Percentiles rank a stretch among this genome's conserved stretches.
These are phyloP conservation scores for Xerocomellus intermedius DNA, from an alignment of 768 basidiomycete species.

Conservation along the genomic window DNA sequence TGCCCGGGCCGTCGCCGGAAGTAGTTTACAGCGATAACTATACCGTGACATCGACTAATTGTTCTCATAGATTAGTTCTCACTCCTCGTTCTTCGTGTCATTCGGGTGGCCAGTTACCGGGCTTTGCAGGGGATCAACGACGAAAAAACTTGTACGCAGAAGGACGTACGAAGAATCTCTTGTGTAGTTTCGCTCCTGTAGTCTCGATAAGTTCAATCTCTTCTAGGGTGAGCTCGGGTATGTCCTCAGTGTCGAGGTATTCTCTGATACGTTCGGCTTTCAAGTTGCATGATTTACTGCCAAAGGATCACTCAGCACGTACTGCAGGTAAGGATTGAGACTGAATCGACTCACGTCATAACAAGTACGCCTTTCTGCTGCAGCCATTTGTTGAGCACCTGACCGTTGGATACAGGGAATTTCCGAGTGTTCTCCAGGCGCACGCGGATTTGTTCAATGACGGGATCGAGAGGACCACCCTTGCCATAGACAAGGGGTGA, in stretches of 20 bases:
- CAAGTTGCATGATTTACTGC: slow-evolving; percentile 33
- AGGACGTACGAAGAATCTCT: slow-evolving; percentile 28
- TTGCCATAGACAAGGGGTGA: slow-evolving; percentile 35
- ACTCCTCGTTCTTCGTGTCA: neutral
- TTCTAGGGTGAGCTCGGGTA: slow-evolving; percentile 28
- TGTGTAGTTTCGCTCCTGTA: slow-evolving; percentile 23
- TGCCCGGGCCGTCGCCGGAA: neutral
- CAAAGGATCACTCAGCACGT: neutral
- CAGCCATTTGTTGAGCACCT: slow-evolving; percentile 33
- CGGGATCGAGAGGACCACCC: slow-evolving; percentile 41
- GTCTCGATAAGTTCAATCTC: slow-evolving; percentile 27
- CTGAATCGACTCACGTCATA: slow-evolving; percentile 26
- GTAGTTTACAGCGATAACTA: neutral
- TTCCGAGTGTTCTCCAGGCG: slow-evolving; percentile 28
- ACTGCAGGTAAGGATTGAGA: neutral
- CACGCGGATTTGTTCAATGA: slow-evolving; percentile 34
- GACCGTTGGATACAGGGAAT: slow-evolving; percentile 25
- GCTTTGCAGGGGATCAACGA: slow-evolving; percentile 12
- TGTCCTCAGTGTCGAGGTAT: slow-evolving; percentile 30
- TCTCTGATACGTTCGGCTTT: slow-evolving; percentile 30
- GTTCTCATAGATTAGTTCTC: neutral
- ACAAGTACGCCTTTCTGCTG: slow-evolving; percentile 31
- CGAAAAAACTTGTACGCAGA: neutral
- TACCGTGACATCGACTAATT: neutral
- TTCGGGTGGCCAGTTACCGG: slow-evolving; percentile 21